phyloP scores from a whole-genome alignment of 345 rosid genomes.

The Salix dunnii region DNA sequence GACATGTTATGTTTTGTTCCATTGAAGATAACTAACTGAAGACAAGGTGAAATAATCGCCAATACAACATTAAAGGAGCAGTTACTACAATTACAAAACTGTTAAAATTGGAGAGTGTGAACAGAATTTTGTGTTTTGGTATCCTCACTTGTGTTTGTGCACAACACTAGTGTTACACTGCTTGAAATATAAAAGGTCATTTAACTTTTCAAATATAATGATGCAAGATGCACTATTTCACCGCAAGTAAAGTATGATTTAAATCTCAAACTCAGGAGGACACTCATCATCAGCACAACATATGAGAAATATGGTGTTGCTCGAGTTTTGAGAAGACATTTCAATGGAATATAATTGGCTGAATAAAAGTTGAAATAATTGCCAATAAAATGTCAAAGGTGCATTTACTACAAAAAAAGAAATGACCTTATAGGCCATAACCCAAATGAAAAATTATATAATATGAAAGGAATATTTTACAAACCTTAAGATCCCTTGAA shows the following conservation, averaged over 20 bases:
- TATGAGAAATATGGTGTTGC: neutral
- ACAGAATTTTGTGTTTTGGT: no score
- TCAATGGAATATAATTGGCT: neutral
- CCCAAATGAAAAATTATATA: neutral
- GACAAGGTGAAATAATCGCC: neutral
- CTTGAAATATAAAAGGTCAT: no score
- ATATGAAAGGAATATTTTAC: neutral
- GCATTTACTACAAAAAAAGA: neutral
- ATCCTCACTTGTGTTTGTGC: no score
- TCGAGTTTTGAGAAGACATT: neutral
- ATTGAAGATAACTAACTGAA: neutral
- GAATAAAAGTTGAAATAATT: neutral
- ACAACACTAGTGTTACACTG: no score
- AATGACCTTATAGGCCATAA: neutral
- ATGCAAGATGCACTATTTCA: neutral
- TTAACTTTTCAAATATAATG: no score
- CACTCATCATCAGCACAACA: neutral
- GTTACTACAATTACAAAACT: neutral
- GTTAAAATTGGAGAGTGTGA: neutral
- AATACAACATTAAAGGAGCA: no score
- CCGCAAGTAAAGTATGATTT: neutral
- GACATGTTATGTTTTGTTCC: neutral
- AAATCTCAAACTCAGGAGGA: neutral
- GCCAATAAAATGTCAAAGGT: neutral
- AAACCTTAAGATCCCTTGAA: conserved; percentile 90